These are phyloP conservation scores for Nicotiana undulata DNA, from an alignment of 257 asterid genomes.

Conservation along the genomic window DNA sequence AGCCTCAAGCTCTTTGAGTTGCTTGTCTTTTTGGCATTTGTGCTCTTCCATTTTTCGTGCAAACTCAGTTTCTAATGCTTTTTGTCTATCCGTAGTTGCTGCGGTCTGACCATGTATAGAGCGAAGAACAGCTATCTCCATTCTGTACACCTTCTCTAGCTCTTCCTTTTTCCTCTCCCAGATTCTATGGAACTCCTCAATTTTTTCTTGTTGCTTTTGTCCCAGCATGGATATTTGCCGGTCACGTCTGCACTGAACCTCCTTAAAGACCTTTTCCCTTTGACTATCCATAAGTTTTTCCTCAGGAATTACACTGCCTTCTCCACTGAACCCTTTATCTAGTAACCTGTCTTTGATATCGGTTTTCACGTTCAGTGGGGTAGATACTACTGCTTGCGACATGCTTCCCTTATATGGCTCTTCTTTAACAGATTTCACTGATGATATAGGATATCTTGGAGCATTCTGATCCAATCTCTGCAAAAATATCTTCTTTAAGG, in stretches of 20 bases:
- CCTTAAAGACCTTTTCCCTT: conserved; percentile 9
- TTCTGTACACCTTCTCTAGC: conserved; percentile 25
- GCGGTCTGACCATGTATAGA: conserved; percentile 22
- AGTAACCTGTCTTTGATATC: conserved; percentile 13
- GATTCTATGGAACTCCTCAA: conserved; percentile 26
- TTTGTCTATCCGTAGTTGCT: conserved; percentile 21
- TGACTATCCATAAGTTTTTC: conserved; percentile 13
- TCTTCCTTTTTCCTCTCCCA: conserved; percentile 34
- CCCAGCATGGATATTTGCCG: conserved; percentile 32
- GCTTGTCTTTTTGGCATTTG: conserved; percentile 19
- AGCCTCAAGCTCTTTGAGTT: conserved; percentile 35
- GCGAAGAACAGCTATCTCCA: conserved; percentile 35
- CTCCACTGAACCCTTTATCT: conserved; percentile 6
- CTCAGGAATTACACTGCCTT: conserved; percentile 5
- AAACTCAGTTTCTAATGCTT: conserved; percentile 27
- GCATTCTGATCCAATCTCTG: conserved; percentile 13
- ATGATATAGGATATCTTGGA: conserved; percentile 5
- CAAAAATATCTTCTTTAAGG: conserved; percentile 39
- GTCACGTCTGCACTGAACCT: conserved; percentile 27
- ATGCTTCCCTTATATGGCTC: conserved; percentile 4
- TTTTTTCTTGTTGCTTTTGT: conserved; percentile 31
- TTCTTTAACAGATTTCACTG: conserved; percentile 15
- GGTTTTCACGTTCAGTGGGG: conserved; percentile 10
- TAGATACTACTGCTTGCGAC: not conserved
- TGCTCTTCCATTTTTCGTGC: conserved; percentile 33